A percentile compares a stretch with the other conserved stretches of the same genome.
Evolutionary conservation across 306 rosid genomes (phyloP).

Genomic region (Morella rubra): DNA sequence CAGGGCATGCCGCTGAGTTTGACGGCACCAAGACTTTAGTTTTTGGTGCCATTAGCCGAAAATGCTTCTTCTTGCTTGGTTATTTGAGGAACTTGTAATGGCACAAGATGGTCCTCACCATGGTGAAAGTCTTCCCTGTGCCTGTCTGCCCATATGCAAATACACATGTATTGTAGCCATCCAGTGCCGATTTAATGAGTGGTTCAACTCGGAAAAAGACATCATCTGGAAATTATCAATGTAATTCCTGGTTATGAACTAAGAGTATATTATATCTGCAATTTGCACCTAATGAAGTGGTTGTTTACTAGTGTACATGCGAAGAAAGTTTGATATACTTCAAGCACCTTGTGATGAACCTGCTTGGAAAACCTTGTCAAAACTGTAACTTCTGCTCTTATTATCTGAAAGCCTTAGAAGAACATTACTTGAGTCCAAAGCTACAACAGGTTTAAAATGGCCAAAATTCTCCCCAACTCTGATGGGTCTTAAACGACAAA

Average conservation of each 20-base stretch:
- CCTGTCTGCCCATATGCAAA: conserved; percentile 50
- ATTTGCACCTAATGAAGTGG: conserved; percentile 1
- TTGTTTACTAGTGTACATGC: not conserved
- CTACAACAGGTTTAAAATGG: conserved; percentile 17
- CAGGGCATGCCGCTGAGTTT: conserved; percentile 1
- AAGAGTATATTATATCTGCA: not conserved
- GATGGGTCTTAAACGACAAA: conserved; percentile 41
- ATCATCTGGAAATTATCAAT: conserved; percentile 32
- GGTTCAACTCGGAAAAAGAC: conserved; percentile 41
- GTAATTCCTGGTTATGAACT: conserved; percentile 6
- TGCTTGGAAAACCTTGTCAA: conserved; percentile 38
- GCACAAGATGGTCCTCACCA: conserved; percentile 28
- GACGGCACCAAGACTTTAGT: conserved; percentile 2
- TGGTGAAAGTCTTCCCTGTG: conserved; percentile 45
- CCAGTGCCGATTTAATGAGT: conserved; percentile 38
- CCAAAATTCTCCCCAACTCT: conserved; percentile 30
- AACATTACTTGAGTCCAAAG: conserved; percentile 35
- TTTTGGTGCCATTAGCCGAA: not conserved
- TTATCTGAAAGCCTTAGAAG: conserved; percentile 29
- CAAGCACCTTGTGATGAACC: conserved; percentile 43
- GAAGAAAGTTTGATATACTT: conserved; percentile 2
- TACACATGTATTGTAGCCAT: conserved; percentile 45
- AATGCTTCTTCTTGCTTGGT: not conserved
- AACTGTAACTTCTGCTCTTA: conserved; percentile 37
- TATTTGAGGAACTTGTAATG: not conserved